Conservation (phyloP, 176 grass and related monocot species). For the Eragrostis curvula region DNA sequence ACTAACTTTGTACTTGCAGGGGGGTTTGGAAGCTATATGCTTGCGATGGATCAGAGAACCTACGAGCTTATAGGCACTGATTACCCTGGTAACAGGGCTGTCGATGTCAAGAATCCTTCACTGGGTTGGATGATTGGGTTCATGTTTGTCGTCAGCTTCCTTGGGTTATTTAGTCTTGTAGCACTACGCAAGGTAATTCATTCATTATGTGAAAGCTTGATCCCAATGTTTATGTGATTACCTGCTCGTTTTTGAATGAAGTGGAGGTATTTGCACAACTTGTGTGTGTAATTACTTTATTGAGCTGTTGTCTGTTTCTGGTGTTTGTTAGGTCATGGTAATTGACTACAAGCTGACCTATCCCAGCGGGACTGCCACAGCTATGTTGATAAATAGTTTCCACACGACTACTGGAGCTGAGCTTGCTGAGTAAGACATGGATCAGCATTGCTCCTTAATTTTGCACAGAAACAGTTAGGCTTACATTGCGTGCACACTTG, state of each 20-base stretch:
- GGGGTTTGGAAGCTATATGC: constrained; percentile 77
- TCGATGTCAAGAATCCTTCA: constrained; percentile 86
- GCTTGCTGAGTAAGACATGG: constrained; percentile 55
- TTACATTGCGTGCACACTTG: neutral
- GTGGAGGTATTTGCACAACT: neutral
- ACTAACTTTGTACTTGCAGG: constrained; percentile 40
- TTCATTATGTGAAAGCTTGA: neutral
- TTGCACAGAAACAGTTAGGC: neutral
- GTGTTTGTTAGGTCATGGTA: constrained; percentile 46
- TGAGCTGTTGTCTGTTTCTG: neutral
- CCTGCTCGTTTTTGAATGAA: neutral
- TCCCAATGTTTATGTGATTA: constrained; percentile 2
- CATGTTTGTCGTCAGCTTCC: constrained; percentile 91
- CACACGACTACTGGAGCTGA: constrained; percentile 67
- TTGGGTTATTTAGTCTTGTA: constrained; percentile 86
- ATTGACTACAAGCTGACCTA: constrained; percentile 64
- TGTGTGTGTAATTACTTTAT: neutral
- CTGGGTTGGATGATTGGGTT: constrained; percentile 91
- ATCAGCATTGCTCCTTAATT: neutral
- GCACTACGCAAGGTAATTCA: constrained; percentile 73
- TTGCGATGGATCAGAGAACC: constrained; percentile 86
- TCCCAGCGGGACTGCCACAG: constrained; percentile 50
- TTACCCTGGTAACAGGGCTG: constrained; percentile 81
- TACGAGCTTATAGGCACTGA: constrained; percentile 85
- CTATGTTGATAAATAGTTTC: constrained; percentile 72